Evolutionary conservation across 345 rosid species (phyloP).

Genomic region (Salix dunnii): DNA sequence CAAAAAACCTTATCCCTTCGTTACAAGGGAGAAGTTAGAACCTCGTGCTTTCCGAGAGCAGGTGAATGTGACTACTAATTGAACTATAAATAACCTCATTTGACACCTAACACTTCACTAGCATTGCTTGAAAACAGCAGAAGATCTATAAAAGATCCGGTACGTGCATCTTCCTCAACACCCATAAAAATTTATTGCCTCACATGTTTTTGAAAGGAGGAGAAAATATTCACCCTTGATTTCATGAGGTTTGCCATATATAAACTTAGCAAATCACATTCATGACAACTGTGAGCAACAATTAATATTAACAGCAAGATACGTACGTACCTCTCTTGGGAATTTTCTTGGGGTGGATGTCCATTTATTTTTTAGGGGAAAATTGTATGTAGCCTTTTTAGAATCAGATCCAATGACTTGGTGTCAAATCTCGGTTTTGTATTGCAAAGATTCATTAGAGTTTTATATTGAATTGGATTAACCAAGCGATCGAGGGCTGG

Average conservation of each 20-base stretch:
- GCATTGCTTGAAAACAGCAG: not conserved
- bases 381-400: not conserved
- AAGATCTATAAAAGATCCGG: constrained; percentile 1
- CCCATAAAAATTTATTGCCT: not conserved
- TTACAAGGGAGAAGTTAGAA: not conserved
- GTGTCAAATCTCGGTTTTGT: not conserved
- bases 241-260: not conserved
- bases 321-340: not conserved
- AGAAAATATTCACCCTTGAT: not conserved
- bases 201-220: constrained; percentile 10
- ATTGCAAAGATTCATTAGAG: constrained; percentile 1
- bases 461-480: not conserved
- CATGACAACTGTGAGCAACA: constrained; percentile 18
- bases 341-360: not conserved
- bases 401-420: constrained; percentile 13
- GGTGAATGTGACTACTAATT: not conserved
- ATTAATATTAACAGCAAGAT: not conserved
- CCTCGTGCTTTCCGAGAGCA: not conserved
- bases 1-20: not conserved
- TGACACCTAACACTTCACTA: not conserved
- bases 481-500: not conserved
- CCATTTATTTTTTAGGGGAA: not conserved
- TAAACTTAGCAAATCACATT: not conserved
- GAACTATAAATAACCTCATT: not conserved
- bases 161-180: not conserved